Conservation (phyloP, 495 filamentous ascomycete genomes). For the Ramalina intermedia region DNA sequence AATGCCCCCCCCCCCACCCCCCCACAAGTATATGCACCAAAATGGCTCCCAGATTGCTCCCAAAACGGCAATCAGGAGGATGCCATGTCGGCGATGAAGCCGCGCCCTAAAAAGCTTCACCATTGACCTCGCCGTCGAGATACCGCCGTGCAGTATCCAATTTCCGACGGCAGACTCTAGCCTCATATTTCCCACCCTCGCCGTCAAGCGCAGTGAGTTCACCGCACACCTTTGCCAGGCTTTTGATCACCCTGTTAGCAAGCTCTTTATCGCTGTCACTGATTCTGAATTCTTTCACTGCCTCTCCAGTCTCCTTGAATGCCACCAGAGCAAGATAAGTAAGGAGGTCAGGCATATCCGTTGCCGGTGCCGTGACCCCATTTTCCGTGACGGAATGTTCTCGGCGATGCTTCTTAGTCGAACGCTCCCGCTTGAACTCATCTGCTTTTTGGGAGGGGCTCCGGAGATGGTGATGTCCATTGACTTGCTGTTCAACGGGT, state of each 20-base stretch:
- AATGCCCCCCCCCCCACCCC: too few species aligned
- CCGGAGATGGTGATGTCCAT: constrained; percentile 1
- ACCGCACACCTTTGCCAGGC: constrained; percentile 52
- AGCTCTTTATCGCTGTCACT: constrained; percentile 58
- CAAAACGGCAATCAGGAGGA: too few species aligned
- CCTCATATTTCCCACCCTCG: constrained; percentile 40
- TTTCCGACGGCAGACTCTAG: constrained; percentile 46
- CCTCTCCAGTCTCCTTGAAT: neutral
- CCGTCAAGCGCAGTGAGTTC: constrained; percentile 45
- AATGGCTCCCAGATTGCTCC: too few species aligned
- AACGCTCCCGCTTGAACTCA: constrained; percentile 5
- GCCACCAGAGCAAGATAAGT: constrained; percentile 23
- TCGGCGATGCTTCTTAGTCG: constrained; percentile 10
- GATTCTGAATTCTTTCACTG: constrained; percentile 32
- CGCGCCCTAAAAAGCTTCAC: constrained; percentile 12
- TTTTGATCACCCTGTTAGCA: constrained; percentile 62
- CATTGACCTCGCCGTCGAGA: constrained; percentile 46
- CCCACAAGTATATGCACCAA: too few species aligned
- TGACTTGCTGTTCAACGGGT: neutral
- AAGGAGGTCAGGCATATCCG: constrained; percentile 28
- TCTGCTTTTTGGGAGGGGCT: constrained; percentile 1
- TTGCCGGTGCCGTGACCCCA: constrained; percentile 15
- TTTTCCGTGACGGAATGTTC: constrained; percentile 19
- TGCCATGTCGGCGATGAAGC: too few species aligned
- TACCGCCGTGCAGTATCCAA: constrained; percentile 59